phyloP scores from a whole-genome alignment of 352 stramenopile genomes.

The Globisporangium lucens region DNA sequence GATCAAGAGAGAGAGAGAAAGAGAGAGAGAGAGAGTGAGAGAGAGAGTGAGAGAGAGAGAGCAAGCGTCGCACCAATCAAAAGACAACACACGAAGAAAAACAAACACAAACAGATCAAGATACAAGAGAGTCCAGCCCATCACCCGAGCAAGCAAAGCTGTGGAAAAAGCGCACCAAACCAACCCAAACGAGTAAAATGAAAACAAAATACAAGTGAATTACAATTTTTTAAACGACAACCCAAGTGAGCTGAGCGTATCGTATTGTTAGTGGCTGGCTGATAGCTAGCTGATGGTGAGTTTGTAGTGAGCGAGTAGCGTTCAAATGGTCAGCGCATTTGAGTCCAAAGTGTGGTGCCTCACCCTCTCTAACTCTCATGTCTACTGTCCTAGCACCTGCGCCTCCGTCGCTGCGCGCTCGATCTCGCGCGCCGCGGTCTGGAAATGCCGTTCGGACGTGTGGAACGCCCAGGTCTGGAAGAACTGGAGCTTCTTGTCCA shows the following conservation, averaged over 20 bases:
- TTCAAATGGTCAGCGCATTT: neutral
- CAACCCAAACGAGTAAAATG: neutral
- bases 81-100: neutral
- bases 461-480: constrained; percentile 50
- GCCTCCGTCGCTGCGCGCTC: neutral
- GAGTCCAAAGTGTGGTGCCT: neutral
- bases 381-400: neutral
- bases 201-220: constrained; percentile 2
- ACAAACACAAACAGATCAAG: neutral
- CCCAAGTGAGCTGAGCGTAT: neutral
- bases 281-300: neutral
- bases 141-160: neutral
- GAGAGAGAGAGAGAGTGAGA: neutral
- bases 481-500: constrained; percentile 61
- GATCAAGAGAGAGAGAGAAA: neutral
- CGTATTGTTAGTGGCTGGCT: neutral
- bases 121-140: neutral
- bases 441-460: constrained; percentile 10
- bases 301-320: neutral
- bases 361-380: neutral
- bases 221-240: neutral
- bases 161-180: neutral
- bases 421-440: constrained; percentile 9
- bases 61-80: neutral
- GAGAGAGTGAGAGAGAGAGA: neutral